A percentile compares a stretch with the other conserved stretches of the same genome.
These are phyloP conservation scores for Globisporangium rhizosaccharum DNA, from an alignment of 352 stramenopile genomes.

Conservation along the genomic window DNA sequence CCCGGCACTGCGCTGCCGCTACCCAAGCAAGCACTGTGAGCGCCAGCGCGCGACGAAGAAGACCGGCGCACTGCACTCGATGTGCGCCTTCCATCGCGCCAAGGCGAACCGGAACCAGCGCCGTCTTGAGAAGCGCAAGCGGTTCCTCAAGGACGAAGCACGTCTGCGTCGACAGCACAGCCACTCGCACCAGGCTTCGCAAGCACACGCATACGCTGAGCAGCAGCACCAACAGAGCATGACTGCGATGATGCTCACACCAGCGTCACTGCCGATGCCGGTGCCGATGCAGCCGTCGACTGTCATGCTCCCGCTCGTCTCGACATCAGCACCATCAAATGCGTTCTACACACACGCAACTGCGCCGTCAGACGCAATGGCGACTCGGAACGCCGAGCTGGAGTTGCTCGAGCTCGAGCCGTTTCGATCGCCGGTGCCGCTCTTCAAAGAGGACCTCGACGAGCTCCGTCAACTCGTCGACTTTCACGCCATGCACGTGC, in stretches of 20 bases:
- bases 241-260: no score
- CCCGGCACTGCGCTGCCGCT: conserved; percentile 13
- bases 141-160: conserved; percentile 10
- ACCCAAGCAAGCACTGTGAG: conserved; percentile 12
- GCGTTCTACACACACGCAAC: no score
- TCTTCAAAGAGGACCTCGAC: conserved; percentile 34
- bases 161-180: conserved; percentile 5
- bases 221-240: neutral
- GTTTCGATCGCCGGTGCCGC: conserved; percentile 24
- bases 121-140: conserved; percentile 11
- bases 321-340: no score
- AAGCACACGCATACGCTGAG: neutral
- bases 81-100: conserved; percentile 12
- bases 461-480: conserved; percentile 33
- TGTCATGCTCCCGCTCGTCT: no score
- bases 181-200: neutral
- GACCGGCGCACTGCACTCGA: conserved; percentile 9
- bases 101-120: conserved; percentile 14
- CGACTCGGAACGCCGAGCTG: conserved; percentile 19
- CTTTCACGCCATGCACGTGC: conserved; percentile 10
- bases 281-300: no score
- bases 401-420: conserved; percentile 21
- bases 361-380: conserved; percentile 10
- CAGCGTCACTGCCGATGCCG: no score
- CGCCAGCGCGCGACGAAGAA: conserved; percentile 8